Evolutionary conservation across 306 rosid species (phyloP), one percentile per base, ranked within the genome.

Genomic region (Arachis hypogaea): DNA sequence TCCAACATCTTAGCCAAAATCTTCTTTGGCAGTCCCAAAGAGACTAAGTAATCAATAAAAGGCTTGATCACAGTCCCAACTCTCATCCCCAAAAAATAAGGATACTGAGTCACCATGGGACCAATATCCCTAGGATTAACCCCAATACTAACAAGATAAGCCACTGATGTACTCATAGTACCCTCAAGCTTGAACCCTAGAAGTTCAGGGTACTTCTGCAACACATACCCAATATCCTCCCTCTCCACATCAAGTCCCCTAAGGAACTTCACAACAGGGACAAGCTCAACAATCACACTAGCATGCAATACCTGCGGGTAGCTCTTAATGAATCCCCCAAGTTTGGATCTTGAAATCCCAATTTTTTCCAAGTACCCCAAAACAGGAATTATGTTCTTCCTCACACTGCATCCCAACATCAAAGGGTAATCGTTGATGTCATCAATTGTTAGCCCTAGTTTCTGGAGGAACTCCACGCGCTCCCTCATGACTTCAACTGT

Each of bases 161-260:
- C 98, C 56, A 94, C 99, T 0, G 98, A 88, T 60, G 99, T 94
- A 59, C 98, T 94, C 98, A 94, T 90, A 46, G 99, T 92, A 75
- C 99, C 99, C 71, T 94, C 97, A 45, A 89, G 96, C 83, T 92
- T 94, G 80, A 88, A 94, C 64, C 99, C 99, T 9, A 94, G 78
- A 78, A 94, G 95, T 71, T 94, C 96, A 54, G 99, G 97, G 71
- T 94, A 90, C 79, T 89, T 94, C 59, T 75, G 88, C 86, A 94
- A 73, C 40, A 94, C 96, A 86, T 81, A 94, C 52, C 97, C 99
- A 63, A 92, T 85, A 74, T 94, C 96, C 49, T 81, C 83, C 76
- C 76, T 94, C 76, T 94, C 99, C 18, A 92, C 96, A 77, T 90
- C 97, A 41, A 94, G 93, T 7, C 99, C 99, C 47, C 99, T 89